These are phyloP conservation scores for Globisporangium acanthophoron DNA, from an alignment of 352 stramenopile genomes.

Conservation along the genomic window DNA sequence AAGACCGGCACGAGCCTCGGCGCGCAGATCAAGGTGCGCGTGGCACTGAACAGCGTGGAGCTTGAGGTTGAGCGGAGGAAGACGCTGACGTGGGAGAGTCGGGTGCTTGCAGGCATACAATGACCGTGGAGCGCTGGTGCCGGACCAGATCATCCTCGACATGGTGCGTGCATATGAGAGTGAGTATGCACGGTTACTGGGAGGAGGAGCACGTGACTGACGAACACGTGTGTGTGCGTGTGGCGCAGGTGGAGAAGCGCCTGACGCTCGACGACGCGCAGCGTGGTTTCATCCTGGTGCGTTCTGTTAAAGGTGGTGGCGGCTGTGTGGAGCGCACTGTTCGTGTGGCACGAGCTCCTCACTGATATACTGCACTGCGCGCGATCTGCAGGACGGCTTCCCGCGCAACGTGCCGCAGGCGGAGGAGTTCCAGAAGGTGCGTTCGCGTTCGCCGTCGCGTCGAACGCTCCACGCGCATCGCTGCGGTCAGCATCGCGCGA, in stretches of 20 bases:
- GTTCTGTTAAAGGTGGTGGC: neutral
- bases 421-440: conserved; percentile 65
- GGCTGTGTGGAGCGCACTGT: neutral
- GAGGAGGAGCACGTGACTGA: neutral
- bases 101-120: conserved; percentile 60
- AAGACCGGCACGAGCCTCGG: conserved; percentile 72
- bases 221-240: conserved; percentile 1
- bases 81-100: neutral
- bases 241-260: conserved; percentile 57
- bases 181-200: neutral
- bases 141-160: conserved; percentile 86
- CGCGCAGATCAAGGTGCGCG: conserved; percentile 63
- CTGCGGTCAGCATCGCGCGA: neutral
- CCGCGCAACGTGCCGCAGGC: conserved; percentile 87
- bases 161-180: conserved; percentile 32
- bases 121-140: conserved; percentile 76
- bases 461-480: no score
- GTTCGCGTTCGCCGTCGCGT: neutral
- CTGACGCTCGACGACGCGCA: conserved; percentile 64
- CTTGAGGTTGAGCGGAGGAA: neutral
- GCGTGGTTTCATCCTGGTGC: conserved; percentile 77
- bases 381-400: conserved; percentile 62
- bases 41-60: neutral
- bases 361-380: neutral
- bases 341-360: neutral